Percentiles rank a stretch among this genome's conserved stretches.
phyloP scores from a whole-genome alignment of 2,329 filamentous ascomycete species.

The Neocucurbitaria cava region DNA sequence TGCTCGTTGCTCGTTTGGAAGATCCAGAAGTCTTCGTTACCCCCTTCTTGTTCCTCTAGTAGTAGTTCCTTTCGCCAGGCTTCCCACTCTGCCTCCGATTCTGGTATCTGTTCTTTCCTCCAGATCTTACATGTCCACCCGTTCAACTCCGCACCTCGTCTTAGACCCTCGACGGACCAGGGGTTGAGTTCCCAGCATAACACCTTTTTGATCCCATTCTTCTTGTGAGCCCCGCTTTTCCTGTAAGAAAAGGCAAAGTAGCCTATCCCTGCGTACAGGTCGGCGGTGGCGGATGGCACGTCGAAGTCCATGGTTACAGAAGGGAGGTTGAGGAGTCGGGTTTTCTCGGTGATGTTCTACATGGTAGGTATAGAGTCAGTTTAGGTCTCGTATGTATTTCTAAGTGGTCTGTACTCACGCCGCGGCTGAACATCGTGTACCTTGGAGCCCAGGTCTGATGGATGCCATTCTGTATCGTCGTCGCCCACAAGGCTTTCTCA shows the following conservation, averaged over 20 bases:
- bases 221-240: conserved; percentile 61
- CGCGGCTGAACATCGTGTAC: conserved; percentile 93
- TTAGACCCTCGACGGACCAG: conserved; percentile 56
- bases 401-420: conserved; percentile 42
- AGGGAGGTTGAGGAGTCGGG: conserved; percentile 67
- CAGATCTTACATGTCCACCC: conserved; percentile 42
- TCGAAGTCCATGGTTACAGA: conserved; percentile 25
- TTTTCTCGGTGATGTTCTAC: conserved; percentile 83
- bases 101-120: conserved; percentile 3
- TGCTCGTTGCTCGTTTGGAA: conserved; percentile 52
- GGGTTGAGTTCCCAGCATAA: conserved; percentile 88
- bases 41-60: neutral
- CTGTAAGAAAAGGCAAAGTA: conserved; percentile 92
- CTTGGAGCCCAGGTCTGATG: conserved; percentile 84
- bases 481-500: conserved; percentile 75
- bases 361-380: neutral
- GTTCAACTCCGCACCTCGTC: conserved; percentile 51
- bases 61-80: neutral
- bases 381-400: neutral
- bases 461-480: conserved; percentile 76
- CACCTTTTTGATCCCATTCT: conserved; percentile 71
- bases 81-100: neutral
- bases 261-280: conserved; percentile 91
- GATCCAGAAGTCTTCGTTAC: conserved; percentile 40
- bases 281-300: conserved; percentile 58